These are phyloP conservation scores for Metschnikowia gelsemii DNA, from an alignment of 805 yeast genomes.

Conservation along the genomic window DNA sequence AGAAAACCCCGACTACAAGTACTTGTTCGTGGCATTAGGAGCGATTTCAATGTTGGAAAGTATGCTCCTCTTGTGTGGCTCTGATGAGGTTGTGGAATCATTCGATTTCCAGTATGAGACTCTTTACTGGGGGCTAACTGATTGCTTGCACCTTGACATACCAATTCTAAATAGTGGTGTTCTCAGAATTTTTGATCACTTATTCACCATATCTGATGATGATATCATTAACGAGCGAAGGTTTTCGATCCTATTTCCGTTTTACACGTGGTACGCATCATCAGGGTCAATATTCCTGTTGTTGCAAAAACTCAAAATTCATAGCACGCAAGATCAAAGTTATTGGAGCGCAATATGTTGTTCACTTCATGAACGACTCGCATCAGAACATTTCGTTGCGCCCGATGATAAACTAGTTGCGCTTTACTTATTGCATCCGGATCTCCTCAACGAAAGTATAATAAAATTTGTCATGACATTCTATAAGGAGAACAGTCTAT, in stretches of 20 bases:
- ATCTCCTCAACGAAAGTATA: slow-evolving; percentile 35
- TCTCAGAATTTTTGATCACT: slow-evolving; percentile 38
- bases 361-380: slow-evolving; percentile 33
- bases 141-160: slow-evolving; percentile 34
- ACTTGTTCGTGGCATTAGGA: slow-evolving; percentile 28
- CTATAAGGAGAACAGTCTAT: slow-evolving; percentile 49
- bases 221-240: slow-evolving; percentile 14
- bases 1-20: not conserved
- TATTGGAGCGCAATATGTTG: slow-evolving; percentile 36
- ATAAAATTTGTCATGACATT: slow-evolving; percentile 47
- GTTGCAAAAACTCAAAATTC: slow-evolving; percentile 25
- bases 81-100: slow-evolving; percentile 3
- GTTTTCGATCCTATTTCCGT: slow-evolving; percentile 32
- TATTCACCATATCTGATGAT: slow-evolving; percentile 33
- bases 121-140: slow-evolving; percentile 34
- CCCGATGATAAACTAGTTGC: slow-evolving; percentile 43
- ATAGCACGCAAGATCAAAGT: slow-evolving; percentile 28
- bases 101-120: slow-evolving; percentile 20
- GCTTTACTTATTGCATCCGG: slow-evolving; percentile 40
- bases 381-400: slow-evolving; percentile 38
- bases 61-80: slow-evolving; percentile 19
- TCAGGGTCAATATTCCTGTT: slow-evolving; percentile 42
- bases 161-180: slow-evolving; percentile 42
- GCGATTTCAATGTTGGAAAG: slow-evolving; percentile 38
- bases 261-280: slow-evolving; percentile 42